Conservation (phyloP, 352 stramenopile species). For the Globisporangium abappressorium region DNA sequence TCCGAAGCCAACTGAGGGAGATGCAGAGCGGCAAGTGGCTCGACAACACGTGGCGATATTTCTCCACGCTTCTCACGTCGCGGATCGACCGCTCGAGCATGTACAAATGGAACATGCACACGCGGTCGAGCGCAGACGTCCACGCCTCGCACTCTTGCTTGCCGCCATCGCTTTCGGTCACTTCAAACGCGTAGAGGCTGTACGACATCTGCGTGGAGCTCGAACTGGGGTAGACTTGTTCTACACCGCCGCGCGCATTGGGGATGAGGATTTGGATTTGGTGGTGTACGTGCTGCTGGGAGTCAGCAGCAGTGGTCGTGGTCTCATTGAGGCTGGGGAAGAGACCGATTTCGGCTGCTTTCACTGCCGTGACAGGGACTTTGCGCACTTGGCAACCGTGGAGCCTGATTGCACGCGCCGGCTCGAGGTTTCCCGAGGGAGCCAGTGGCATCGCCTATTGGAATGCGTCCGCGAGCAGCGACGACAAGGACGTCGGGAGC, state of each 20-base stretch:
- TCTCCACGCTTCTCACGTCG: constrained; percentile 18
- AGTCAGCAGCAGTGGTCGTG: neutral
- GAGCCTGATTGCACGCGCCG: constrained; percentile 31
- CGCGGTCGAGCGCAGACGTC: constrained; percentile 32
- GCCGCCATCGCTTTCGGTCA: constrained; percentile 13
- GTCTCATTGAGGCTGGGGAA: neutral
- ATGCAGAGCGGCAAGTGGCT: constrained; percentile 49
- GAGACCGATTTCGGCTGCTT: neutral
- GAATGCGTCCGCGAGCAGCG: constrained; percentile 49
- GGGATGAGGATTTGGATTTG: constrained; percentile 46
- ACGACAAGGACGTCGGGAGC: constrained; percentile 49
- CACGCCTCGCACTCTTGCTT: constrained; percentile 27
- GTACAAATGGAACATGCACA: constrained; percentile 49
- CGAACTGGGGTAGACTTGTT: neutral
- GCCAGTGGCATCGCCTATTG: constrained; percentile 12
- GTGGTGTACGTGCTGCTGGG: constrained; percentile 5
- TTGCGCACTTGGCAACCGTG: constrained; percentile 52
- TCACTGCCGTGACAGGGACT: constrained; percentile 15
- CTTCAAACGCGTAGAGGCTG: constrained; percentile 43
- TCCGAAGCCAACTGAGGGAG: constrained; percentile 59
- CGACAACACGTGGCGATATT: constrained; percentile 44
- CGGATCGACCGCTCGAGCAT: constrained; percentile 41
- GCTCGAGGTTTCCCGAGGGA: constrained; percentile 3
- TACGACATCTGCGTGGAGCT: constrained; percentile 18
- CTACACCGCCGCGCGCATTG: neutral